A percentile compares a stretch with the other conserved stretches of the same genome.
Conservation (phyloP, 225 moss, liverwort and hornwort species). For the Bryoerythrophyllum caledonicum region DNA sequence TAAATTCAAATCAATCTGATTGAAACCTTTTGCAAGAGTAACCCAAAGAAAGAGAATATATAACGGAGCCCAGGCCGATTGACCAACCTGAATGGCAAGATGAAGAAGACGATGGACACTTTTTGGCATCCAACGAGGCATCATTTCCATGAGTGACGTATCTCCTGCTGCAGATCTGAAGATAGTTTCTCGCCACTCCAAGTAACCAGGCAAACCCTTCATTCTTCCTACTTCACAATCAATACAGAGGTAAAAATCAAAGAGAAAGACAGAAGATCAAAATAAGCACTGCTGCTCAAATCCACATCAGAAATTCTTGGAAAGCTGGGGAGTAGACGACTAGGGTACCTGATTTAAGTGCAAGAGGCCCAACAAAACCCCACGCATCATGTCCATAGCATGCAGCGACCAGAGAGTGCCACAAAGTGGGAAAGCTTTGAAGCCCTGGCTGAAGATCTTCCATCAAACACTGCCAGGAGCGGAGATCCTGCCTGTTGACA, state of each 20-base stretch:
- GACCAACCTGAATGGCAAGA: slow-evolving; percentile 62
- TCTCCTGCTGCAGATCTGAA: slow-evolving; percentile 78
- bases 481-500: slow-evolving; percentile 60
- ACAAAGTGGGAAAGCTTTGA: slow-evolving; percentile 75
- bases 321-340: background rate
- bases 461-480: slow-evolving; percentile 74
- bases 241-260: slow-evolving; percentile 22
- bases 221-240: slow-evolving; percentile 48
- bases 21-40: background rate
- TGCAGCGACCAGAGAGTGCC: slow-evolving; percentile 68
- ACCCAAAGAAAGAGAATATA: slow-evolving; percentile 5
- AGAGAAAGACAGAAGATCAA: slow-evolving; percentile 10
- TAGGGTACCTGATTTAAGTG: slow-evolving; percentile 57
- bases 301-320: slow-evolving; percentile 15
- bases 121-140: slow-evolving; percentile 82
- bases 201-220: slow-evolving; percentile 67
- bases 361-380: slow-evolving; percentile 52
- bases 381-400: slow-evolving; percentile 62
- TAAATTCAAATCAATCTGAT: background rate
- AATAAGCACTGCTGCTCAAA: background rate
- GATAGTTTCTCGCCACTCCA: slow-evolving; percentile 78
- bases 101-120: slow-evolving; percentile 70
- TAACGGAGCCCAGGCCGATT: slow-evolving; percentile 7
- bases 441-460: slow-evolving; percentile 75
- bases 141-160: slow-evolving; percentile 75